phyloP scores from a whole-genome alignment of 371 early-diverging fungal species.

The Mortierella sp. region DNA sequence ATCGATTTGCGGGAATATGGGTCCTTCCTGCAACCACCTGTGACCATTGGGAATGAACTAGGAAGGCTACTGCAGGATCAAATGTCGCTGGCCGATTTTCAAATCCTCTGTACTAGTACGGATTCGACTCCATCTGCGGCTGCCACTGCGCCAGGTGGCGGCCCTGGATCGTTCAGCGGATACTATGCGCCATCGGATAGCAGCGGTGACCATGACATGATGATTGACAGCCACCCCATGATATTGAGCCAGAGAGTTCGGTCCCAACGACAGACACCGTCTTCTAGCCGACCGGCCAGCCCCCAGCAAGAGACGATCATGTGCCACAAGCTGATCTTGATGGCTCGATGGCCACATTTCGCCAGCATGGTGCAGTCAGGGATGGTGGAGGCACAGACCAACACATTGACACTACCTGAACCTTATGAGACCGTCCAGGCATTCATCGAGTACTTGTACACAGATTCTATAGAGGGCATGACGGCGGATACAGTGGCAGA shows the following conservation, averaged over 20 bases:
- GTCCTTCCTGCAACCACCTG: slow-evolving; percentile 63
- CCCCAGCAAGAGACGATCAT: slow-evolving; percentile 46
- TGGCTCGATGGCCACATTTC: slow-evolving; percentile 78
- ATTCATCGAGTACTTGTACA: slow-evolving; percentile 70
- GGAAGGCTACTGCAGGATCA: slow-evolving; percentile 58
- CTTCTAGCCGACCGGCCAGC: slow-evolving; percentile 35
- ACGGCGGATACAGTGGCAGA: slow-evolving; percentile 62
- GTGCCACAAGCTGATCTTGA: slow-evolving; percentile 59
- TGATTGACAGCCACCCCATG: slow-evolving; percentile 40
- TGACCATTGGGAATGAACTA: slow-evolving; percentile 66
- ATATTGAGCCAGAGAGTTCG: slow-evolving; percentile 18
- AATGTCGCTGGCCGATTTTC: slow-evolving; percentile 64
- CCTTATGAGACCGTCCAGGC: slow-evolving; percentile 60
- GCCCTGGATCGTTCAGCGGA: slow-evolving; percentile 8
- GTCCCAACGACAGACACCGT: slow-evolving; percentile 32
- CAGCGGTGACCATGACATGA: slow-evolving; percentile 43
- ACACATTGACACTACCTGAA: slow-evolving; percentile 62
- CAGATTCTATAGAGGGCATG: slow-evolving; percentile 63
- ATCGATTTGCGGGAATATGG: slow-evolving; percentile 72
- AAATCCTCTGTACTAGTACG: slow-evolving; percentile 60
- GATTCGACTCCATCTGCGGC: slow-evolving; percentile 14
- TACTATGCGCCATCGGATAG: slow-evolving; percentile 38
- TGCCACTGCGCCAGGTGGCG: slow-evolving; percentile 11
- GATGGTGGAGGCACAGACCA: slow-evolving; percentile 61
- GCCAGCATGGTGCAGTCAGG: slow-evolving; percentile 61